A percentile compares a stretch with the other conserved stretches of the same genome.
These are phyloP conservation scores for Hyaloperonospora brassicae DNA, from an alignment of 352 stramenopile genomes.

Conservation along the genomic window DNA sequence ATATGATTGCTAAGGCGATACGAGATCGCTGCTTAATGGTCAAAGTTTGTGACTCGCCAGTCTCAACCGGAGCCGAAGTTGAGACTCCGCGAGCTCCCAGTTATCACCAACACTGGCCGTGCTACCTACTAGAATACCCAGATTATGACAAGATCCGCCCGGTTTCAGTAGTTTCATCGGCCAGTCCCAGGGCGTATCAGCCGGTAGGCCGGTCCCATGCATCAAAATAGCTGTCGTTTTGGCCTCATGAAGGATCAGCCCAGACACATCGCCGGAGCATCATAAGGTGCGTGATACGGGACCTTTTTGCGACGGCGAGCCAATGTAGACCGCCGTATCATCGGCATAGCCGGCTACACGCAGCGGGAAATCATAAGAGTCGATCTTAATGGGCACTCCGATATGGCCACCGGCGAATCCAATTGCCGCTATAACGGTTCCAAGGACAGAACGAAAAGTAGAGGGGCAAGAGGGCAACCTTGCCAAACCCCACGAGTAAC, in stretches of 20 bases:
- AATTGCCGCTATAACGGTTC: background rate
- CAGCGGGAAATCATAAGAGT: background rate
- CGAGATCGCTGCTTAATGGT: background rate
- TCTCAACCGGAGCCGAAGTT: background rate
- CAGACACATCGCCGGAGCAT: background rate
- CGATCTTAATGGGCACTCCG: background rate
- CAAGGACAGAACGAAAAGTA: conserved; percentile 1
- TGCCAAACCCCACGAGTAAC: conserved; percentile 1
- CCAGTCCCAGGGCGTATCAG: no score
- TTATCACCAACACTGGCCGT: background rate
- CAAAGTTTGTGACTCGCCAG: background rate
- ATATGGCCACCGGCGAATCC: background rate
- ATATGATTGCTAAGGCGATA: background rate
- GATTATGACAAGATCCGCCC: no score
- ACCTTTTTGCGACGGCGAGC: background rate
- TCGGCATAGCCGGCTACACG: conserved; percentile 1
- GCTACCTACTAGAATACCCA: background rate
- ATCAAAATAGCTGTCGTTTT: background rate
- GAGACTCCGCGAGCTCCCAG: background rate
- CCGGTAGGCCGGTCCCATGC: no score
- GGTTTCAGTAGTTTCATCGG: no score
- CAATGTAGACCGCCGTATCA: background rate
- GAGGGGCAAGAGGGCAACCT: conserved; percentile 1
- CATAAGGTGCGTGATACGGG: background rate
- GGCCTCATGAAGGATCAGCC: background rate